Base-by-base conservation (phyloP, 2,329 filamentous ascomycete genomes). In the Pestalotiopsis sp. region DNA sequence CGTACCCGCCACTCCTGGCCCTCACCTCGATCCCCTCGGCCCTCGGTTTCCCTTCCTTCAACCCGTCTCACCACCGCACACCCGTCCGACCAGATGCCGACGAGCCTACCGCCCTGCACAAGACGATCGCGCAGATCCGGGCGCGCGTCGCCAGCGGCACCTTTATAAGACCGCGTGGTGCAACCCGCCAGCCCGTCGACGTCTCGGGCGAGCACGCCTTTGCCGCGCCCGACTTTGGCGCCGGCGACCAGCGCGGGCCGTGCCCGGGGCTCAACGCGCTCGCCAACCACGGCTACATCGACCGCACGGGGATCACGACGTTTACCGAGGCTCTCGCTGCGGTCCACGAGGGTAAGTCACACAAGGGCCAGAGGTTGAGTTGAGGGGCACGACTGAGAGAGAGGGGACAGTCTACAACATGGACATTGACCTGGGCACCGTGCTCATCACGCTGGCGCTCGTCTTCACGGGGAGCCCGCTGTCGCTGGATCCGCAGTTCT, bases 381-480 rank as follows among this genome's bases (percentile, higher is more conserved):
- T 27, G 27, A 27, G 27, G 27, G 4, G 27, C 27, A 27, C 27
- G 27, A 27, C 27, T n/a, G n/a, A n/a, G n/a, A n/a, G n/a, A n/a
- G n/a, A n/a, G n/a, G n/a, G n/a, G n/a, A n/a, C n/a, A 45, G 75
- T 85, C 1, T 84, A 79, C 27, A 81, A 82, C 4, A 85, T 86
- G 83, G 80, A 79, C 0, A 60, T 83, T 25, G 83, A 83, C 14
- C 71, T 85, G 0, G 76, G 75, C 0, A 76, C 78, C 2, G 68
- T 84, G 4, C 73, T 84, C 4, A 79, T 80, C 17, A 75, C 82
- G 4, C 80, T 84, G 74, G 84, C 83, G 3, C 83, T 82, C 11
- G 80, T 84, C 9, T 82, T 82, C 71, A 81, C 81, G 4, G 85
- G 86, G 1, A 83, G 87, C 68, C 82, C 83, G 6, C 70, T 87